Conservation (phyloP, 305 asterid species). For the Fraxinus nigra region DNA sequence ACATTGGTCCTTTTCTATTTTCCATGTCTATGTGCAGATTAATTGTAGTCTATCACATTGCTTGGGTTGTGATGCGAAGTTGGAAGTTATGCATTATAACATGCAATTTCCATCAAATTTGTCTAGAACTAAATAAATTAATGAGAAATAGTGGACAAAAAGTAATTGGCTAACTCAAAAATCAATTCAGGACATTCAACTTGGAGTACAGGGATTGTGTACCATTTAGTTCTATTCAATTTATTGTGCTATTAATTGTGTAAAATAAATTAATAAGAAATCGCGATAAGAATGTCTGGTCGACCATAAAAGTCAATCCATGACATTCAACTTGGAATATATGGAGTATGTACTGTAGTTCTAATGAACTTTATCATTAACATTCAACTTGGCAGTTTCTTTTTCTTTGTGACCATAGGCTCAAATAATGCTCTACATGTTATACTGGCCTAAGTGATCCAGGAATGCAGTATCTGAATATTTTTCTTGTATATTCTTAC, state of each 20-base stretch:
- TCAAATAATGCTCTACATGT: background rate
- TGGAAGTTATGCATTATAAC: background rate
- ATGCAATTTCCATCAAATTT: conserved; percentile 1
- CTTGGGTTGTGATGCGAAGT: background rate
- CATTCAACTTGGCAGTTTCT: background rate
- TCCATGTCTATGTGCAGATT: background rate
- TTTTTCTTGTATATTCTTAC: background rate
- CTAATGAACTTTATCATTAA: background rate
- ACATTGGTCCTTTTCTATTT: background rate
- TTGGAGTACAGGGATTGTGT: background rate
- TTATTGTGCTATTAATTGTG: background rate
- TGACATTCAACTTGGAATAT: background rate
- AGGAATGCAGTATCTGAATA: background rate
- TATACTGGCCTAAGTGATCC: background rate
- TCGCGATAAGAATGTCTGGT: background rate
- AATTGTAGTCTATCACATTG: background rate
- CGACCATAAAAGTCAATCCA: background rate
- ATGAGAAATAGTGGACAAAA: background rate
- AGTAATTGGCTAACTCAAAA: background rate
- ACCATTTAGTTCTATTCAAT: background rate
- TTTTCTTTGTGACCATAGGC: background rate
- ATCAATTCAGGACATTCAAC: background rate
- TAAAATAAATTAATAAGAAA: background rate
- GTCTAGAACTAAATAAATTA: background rate
- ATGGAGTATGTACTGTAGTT: background rate